Conservation (phyloP, 2,329 filamentous ascomycete species). For the Hypomyces rosellus region DNA sequence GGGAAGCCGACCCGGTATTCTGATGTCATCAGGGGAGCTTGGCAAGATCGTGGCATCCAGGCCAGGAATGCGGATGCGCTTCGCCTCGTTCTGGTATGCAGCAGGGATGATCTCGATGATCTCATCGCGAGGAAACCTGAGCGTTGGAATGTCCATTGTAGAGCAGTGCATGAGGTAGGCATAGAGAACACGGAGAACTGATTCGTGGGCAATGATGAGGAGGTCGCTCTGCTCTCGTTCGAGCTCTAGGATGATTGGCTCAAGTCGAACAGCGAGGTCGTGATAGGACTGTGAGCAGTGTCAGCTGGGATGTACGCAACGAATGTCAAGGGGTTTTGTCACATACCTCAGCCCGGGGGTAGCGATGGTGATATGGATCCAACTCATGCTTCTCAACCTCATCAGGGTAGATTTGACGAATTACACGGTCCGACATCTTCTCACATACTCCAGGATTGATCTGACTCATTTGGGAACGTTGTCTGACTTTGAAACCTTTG, state of each 20-base stretch:
- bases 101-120: conserved; percentile 99
- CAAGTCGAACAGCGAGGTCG: conserved; percentile 92
- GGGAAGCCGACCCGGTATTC: conserved; percentile 48
- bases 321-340: neutral
- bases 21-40: conserved; percentile 72
- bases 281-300: conserved; percentile 73
- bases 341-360: conserved; percentile 80
- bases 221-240: conserved; percentile 96
- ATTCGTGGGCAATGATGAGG: conserved; percentile 97
- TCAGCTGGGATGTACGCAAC: conserved; percentile 9
- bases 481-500: conserved; percentile 76
- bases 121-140: conserved; percentile 91
- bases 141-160: conserved; percentile 84
- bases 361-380: conserved; percentile 95
- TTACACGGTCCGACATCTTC: conserved; percentile 78
- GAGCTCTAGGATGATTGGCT: conserved; percentile 94
- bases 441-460: conserved; percentile 95
- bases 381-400: conserved; percentile 89
- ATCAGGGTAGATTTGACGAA: conserved; percentile 77
- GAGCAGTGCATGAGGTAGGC: conserved; percentile 98
- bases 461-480: conserved; percentile 94
- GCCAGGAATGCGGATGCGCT: conserved; percentile 77
- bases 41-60: conserved; percentile 63
- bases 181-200: conserved; percentile 92
- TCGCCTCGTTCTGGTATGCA: conserved; percentile 93